Evolutionary conservation across 305 asterid genomes (phyloP), one percentile per base, ranked within the genome.

Genomic region (Fraxinus floribunda): DNA sequence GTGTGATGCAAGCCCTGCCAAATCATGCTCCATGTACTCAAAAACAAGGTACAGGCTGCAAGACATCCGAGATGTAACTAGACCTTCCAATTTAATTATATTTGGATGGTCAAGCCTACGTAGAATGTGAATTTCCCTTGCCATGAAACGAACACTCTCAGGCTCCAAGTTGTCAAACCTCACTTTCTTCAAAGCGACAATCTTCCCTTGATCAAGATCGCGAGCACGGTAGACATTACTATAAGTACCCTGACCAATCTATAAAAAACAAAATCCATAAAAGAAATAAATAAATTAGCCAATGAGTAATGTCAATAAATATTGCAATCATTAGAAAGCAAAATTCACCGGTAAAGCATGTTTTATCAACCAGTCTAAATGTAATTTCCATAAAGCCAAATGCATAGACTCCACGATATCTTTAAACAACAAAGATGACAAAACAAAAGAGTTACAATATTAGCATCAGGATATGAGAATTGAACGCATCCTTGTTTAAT

Each of bases 241-340:
- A 89, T 92, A 95, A 76, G 98, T 95, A 77, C 98, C 98, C 87
- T 95, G 97, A 81, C 97, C 97, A 91, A 95, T 95, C 98, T 93
- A 85, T 57, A 80, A n/a, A 83, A 62, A 79, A 82, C 57, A 66
- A 78, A 38, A 75, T 62, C 83, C 86, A 55, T 29, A 80, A 71
- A 16, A 57, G 71, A 34, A 29, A 81, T 30, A 11, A 35, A 74
- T 57, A 44, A 36, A 74, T 84, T 79, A 89, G 87, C 78, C 80
- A 62, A 68, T 73, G 71, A 2, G 39, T 68, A 38, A 16, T 13
- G 39, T 70, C 66, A 22, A 7, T 60, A 20, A 60, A 60, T 60
- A 60, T 7, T 60, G 70, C 70, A 60, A 60, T 60, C 32, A 18
- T 60, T 18, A 22, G 32, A 60, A 60, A 20, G 70, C 30, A 60